A percentile compares a stretch with the other conserved stretches of the same genome.
Conservation (phyloP, 306 rosid genomes). For the Erythrophleum fordii region DNA sequence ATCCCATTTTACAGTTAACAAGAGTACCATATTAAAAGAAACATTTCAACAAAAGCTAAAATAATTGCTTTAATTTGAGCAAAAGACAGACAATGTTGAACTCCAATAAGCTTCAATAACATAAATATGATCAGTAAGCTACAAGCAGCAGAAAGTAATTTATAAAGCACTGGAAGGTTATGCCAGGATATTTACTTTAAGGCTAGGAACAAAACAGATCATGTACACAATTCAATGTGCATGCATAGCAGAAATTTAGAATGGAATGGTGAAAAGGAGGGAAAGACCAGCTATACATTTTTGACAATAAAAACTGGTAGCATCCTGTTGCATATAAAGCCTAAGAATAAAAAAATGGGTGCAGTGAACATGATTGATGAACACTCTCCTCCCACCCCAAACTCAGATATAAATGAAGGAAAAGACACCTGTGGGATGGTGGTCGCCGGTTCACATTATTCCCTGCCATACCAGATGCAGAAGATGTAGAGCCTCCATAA, state of each 20-base stretch:
- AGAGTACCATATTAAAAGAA: background rate
- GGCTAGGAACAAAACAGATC: slow-evolving; percentile 7
- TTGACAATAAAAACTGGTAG: background rate
- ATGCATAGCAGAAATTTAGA: background rate
- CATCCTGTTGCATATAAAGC: background rate
- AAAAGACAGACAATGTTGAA: background rate
- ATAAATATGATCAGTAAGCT: background rate
- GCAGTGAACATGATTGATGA: background rate
- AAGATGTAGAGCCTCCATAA: slow-evolving; percentile 55
- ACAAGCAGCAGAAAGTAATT: background rate
- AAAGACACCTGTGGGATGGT: slow-evolving; percentile 60
- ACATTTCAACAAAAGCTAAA: background rate
- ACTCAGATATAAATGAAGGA: background rate
- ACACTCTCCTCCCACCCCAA: background rate
- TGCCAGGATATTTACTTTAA: background rate
- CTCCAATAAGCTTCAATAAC: background rate
- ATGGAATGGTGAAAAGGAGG: background rate
- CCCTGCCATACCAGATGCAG: slow-evolving; percentile 47
- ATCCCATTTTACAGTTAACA: background rate
- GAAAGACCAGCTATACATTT: background rate
- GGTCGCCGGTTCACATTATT: slow-evolving; percentile 48
- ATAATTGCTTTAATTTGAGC: background rate
- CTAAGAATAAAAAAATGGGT: background rate
- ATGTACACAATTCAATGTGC: background rate
- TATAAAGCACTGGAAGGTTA: background rate